Evolutionary conservation across 2,329 filamentous ascomycete genomes (phyloP).

Genomic region (Alternaria incomplexa): DNA sequence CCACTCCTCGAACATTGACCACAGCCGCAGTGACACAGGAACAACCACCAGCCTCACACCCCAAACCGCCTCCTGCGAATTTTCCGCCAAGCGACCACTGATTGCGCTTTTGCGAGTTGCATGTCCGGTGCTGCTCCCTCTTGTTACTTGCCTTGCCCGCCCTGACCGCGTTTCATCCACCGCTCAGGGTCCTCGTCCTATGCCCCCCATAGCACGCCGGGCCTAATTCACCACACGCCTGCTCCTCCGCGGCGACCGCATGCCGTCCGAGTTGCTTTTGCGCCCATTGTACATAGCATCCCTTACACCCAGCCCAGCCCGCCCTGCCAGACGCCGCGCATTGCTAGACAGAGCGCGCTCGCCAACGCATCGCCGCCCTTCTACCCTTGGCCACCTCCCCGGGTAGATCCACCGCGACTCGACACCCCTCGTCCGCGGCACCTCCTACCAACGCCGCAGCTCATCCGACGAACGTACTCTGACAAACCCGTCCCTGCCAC

Average conservation of each 20-base stretch:
- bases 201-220: slow-evolving; percentile 15
- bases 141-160: slow-evolving; percentile 22
- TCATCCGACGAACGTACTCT: slow-evolving; percentile 2
- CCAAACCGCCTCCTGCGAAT: neutral
- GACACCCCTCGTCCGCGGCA: neutral
- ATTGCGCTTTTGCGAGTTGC: slow-evolving; percentile 9
- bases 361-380: slow-evolving; percentile 14
- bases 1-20: slow-evolving; percentile 11
- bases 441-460: neutral
- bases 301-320: slow-evolving; percentile 9
- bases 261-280: slow-evolving; percentile 11
- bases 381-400: neutral
- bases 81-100: neutral
- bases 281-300: slow-evolving; percentile 16
- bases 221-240: slow-evolving; percentile 10
- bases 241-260: slow-evolving; percentile 16
- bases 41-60: slow-evolving; percentile 9
- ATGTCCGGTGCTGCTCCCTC: neutral
- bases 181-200: slow-evolving; percentile 28
- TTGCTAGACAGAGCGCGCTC: slow-evolving; percentile 15
- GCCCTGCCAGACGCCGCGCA: slow-evolving; percentile 16
- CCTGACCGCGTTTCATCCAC: slow-evolving; percentile 37
- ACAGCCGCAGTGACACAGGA: slow-evolving; percentile 14
- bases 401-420: slow-evolving; percentile 1
- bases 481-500: neutral